These are phyloP conservation scores for Sarocladium brachiariae DNA, from an alignment of 2,329 filamentous ascomycete species.

Conservation along the genomic window DNA sequence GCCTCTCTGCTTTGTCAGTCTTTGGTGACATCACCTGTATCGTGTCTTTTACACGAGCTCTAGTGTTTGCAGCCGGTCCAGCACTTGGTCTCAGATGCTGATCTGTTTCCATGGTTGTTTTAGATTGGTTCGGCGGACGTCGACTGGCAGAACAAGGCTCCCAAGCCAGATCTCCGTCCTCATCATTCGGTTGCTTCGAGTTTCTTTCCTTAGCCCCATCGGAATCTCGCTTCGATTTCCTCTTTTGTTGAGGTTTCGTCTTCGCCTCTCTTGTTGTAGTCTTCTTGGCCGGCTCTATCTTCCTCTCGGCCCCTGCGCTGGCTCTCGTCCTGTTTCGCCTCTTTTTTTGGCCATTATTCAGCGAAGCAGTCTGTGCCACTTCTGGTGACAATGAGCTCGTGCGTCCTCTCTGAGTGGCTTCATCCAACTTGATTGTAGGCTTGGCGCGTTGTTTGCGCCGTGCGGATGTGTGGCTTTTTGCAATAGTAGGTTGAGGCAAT, in stretches of 20 bases:
- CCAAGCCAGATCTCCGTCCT: neutral
- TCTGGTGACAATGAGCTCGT: neutral
- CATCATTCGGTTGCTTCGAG: neutral
- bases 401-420: constrained; percentile 21
- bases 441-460: constrained; percentile 27
- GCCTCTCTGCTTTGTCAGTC: neutral
- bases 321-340: neutral
- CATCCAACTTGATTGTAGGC: constrained; percentile 25
- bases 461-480: constrained; percentile 14
- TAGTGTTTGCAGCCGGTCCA: constrained; percentile 6
- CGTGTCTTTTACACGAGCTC: neutral
- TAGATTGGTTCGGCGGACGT: too few species aligned
- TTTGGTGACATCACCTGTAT: neutral
- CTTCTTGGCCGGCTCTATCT: neutral
- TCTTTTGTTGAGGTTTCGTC: neutral
- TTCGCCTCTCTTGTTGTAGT: neutral
- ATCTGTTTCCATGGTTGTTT: too few species aligned
- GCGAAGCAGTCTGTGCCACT: neutral
- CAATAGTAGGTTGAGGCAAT: too few species aligned
- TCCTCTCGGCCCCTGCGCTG: neutral
- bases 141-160: neutral
- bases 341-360: neutral
- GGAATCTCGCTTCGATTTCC: neutral
- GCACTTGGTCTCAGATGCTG: too few species aligned
- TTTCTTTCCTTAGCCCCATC: neutral